phyloP scores from a whole-genome alignment of 1,284 basidiomycete genomes.

The Marasmius oreades region DNA sequence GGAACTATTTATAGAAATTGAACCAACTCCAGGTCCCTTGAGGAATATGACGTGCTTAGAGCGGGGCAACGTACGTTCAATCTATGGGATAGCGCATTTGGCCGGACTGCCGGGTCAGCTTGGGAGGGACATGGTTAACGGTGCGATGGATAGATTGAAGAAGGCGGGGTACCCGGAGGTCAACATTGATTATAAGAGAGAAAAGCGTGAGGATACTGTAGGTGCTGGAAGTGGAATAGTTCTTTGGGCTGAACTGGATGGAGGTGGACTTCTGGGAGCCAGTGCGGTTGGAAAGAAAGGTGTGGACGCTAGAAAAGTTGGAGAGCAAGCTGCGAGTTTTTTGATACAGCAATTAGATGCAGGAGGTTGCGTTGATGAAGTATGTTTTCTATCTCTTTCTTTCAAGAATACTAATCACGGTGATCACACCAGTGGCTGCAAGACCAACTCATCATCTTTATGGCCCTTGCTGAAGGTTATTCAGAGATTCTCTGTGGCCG shows the following conservation, averaged over 20 bases:
- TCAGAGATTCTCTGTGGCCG: constrained; percentile 50
- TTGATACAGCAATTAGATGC: constrained; percentile 50
- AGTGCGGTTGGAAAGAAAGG: constrained; percentile 56
- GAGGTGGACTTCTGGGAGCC: constrained; percentile 61
- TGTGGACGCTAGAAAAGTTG: constrained; percentile 41
- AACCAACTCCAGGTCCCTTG: constrained; percentile 37
- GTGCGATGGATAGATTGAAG: constrained; percentile 42
- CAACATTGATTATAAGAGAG: constrained; percentile 43
- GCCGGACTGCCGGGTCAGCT: constrained; percentile 53
- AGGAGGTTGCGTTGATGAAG: constrained; percentile 70
- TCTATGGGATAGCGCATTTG: constrained; percentile 59
- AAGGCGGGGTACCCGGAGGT: constrained; percentile 26
- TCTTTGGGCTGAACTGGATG: constrained; percentile 65
- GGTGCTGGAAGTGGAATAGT: constrained; percentile 68
- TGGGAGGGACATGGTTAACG: constrained; percentile 50
- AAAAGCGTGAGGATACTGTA: constrained; percentile 41
- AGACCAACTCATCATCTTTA: constrained; percentile 74
- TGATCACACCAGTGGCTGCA: constrained; percentile 34
- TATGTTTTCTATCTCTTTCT: constrained; percentile 19
- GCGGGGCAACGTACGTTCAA: constrained; percentile 46
- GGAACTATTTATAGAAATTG: constrained; percentile 43
- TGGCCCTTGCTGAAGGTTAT: constrained; percentile 62
- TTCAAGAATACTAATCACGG: not conserved
- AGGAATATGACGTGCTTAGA: constrained; percentile 45
- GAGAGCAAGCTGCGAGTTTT: constrained; percentile 54